Evolutionary conservation across 2,329 filamentous ascomycete genomes (phyloP), one percentile per base, ranked within the genome.

Genomic region (Fusarium sp.): DNA sequence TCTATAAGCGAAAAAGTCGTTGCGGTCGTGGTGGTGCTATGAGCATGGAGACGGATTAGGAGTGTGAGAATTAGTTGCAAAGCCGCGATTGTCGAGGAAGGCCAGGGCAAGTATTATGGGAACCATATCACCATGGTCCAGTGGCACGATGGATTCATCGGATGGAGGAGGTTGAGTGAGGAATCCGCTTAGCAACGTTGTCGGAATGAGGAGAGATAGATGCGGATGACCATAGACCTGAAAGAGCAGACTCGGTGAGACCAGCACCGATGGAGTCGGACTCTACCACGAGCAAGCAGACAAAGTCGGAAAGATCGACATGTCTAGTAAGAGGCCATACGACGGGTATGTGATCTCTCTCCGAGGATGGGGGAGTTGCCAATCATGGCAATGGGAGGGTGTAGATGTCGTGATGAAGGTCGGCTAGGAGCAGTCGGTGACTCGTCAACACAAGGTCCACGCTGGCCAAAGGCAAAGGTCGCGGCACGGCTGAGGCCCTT

Each of bases 381-480:
- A 68, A 84, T 83, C 79, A 83, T 82, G 64, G 81, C 77, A 42
- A 76, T 73, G 58, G 83, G 75, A 64, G 81, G 76, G 65, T 79
- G 27, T 13, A 70, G 56, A 54, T 63, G 74, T 67, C 82, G 78
- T 53, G 80, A 79, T 62, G 74, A 76, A 50, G 77, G 78, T 60
- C 84, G 82, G 55, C 81, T 79, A 3, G 84, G 83, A 8, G 82
- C 86, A 1, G 87, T 89, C 2, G 88, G 88, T n/a, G 87, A 89
- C 64, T 87, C 85, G 51, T 88, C 83, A 46, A 86, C 78, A 69
- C 81, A 80, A n/a, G 79, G 78, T 44, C 85, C 83, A 56, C 90
- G 87, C 77, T 96, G 88, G 49, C 95, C 96, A 81, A 97, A 98
- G 27, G 96, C 95, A 83, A 96, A 99, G 1, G 96, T 99, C 80